These are phyloP conservation scores for Solanum hybrid DNA, from an alignment of 305 asterid species.

Conservation along the genomic window DNA sequence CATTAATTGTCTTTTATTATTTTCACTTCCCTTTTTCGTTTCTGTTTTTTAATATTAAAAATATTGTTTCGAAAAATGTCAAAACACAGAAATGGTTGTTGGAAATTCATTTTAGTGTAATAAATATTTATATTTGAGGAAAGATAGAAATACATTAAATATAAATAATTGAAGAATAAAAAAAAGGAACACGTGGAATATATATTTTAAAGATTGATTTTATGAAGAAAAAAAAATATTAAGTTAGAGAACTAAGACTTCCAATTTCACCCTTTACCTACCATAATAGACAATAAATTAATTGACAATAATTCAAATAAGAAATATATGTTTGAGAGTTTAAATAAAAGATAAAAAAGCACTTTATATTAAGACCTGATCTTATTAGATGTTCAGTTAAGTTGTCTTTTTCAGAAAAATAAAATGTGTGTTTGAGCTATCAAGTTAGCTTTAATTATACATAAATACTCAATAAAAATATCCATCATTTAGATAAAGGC, in stretches of 20 bases:
- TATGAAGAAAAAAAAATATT: neutral
- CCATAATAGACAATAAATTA: neutral
- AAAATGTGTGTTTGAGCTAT: neutral
- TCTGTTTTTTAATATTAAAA: neutral
- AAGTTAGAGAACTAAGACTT: neutral
- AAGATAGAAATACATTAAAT: neutral
- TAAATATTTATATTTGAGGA: neutral
- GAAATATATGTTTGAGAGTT: neutral
- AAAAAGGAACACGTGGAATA: neutral
- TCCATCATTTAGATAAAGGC: neutral
- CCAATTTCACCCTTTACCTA: conserved; percentile 1
- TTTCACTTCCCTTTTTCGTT: neutral
- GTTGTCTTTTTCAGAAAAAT: neutral
- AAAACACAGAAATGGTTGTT: neutral
- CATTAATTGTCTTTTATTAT: neutral
- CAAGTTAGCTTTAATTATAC: neutral
- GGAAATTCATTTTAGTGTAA: neutral
- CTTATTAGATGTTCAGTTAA: neutral
- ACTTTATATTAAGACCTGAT: neutral
- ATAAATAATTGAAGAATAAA: neutral
- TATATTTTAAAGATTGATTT: neutral
- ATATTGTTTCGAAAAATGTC: neutral
- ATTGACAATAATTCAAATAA: neutral
- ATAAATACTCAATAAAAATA: neutral
- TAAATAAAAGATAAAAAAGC: neutral